phyloP scores from a whole-genome alignment of 345 rosid species.

The Populus alba region DNA sequence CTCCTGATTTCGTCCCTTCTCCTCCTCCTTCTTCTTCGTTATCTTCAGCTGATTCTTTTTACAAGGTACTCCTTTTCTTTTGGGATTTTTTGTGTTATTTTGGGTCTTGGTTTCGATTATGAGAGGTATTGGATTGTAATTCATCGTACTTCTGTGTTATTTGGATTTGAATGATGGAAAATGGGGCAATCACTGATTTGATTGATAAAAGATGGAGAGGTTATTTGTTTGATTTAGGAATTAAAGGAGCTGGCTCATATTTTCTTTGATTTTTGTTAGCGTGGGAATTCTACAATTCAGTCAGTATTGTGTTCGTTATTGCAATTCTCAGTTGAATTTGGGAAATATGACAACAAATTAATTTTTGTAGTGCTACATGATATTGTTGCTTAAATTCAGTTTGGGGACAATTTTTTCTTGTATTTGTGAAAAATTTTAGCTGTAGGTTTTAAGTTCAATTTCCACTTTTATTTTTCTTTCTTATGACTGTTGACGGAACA shows the following conservation, averaged over 20 bases:
- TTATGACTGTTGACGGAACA: background rate
- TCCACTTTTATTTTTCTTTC: background rate
- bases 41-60: slow-evolving; percentile 34
- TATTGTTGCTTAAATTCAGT: background rate
- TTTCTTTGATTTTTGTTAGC: background rate
- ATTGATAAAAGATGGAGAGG: background rate
- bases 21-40: background rate
- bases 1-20: slow-evolving; percentile 17
- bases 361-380: background rate
- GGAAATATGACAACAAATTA: background rate
- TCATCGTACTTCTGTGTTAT: background rate
- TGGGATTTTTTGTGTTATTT: background rate
- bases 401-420: background rate
- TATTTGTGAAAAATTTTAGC: background rate
- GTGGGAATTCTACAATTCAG: background rate
- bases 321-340: background rate
- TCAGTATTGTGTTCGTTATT: background rate
- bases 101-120: background rate
- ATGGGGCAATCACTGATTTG: background rate
- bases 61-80: slow-evolving; percentile 44
- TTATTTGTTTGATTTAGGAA: background rate
- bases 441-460: background rate
- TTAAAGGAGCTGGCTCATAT: background rate
- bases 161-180: background rate
- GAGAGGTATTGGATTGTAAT: background rate